Base-by-base conservation (phyloP, 2,329 filamentous ascomycete species). In the Nemania diffusa region DNA sequence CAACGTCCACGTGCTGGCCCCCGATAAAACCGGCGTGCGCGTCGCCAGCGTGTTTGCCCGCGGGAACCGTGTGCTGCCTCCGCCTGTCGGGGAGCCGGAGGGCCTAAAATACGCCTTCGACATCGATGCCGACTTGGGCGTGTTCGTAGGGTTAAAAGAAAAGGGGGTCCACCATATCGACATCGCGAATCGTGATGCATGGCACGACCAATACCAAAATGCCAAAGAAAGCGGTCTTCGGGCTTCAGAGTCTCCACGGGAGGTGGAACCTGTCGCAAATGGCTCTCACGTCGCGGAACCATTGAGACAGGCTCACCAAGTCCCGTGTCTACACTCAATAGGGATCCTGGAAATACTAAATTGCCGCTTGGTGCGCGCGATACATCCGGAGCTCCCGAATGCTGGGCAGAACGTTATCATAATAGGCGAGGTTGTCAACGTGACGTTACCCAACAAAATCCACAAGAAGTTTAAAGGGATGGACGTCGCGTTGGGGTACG, bases 1-100 rank as follows among this genome's bases (percentile, higher is more conserved):
- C 74, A 88, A 88, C 64, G 81, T 88, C 15, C 87, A 89, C 67
- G 74, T 89, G 5, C 81, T 89, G 0, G 77, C 81, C 0, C 84
- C 82, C 5, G 82, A 85, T 44, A 77, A 75, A 5, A 72, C 76
- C 0, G 87, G 86, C 11, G 86, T 83, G 5, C 74, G 76, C 5
- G 78, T 88, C 3, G 87, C 87, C 0, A 81, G 84, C 57, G 81
- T 84, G 65, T 87, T 88, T 69, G 83, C 85, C 3, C 74, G 80
- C 46, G 85, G 85, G 0, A 87, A 88, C 40, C 64, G 69, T 17
- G 27, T 57, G 1, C 27, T 53, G 4, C n/a, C 24, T 7, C 20
- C 37, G 13, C 37, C 26, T 11, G 20, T 51, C 42, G 29, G 46
- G 17, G 50, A 53, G 11, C 27, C 52, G 6, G 20, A 56, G 27